A percentile compares a stretch with the other conserved stretches of the same genome.
phyloP scores from a whole-genome alignment of 2,329 filamentous ascomycete genomes.

The Tolypocladium tropicale region DNA sequence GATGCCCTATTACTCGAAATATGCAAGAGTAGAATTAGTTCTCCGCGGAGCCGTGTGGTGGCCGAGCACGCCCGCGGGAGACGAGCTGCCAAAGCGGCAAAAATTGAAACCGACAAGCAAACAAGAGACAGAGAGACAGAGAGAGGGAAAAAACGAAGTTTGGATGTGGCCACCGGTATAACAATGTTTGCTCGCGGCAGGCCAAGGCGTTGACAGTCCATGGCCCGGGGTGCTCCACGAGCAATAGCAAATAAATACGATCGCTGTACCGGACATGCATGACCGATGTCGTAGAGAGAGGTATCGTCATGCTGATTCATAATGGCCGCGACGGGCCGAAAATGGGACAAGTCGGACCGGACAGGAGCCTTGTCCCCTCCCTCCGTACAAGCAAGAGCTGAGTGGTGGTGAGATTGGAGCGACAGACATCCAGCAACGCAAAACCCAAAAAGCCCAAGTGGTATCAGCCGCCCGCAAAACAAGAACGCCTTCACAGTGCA shows the following conservation, averaged over 20 bases:
- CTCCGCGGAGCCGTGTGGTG: constrained; percentile 13
- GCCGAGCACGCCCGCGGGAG: constrained; percentile 6
- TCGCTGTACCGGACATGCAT: constrained; percentile 53
- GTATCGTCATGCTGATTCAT: constrained; percentile 50
- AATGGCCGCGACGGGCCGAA: constrained; percentile 20
- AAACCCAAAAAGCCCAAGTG: constrained; percentile 6
- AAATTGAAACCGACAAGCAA: neutral
- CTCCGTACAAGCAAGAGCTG: neutral
- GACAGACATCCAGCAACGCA: neutral
- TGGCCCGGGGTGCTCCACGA: constrained; percentile 3
- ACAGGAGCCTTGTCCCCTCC: neutral
- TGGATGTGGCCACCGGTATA: constrained; percentile 11
- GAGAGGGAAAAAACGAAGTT: constrained; percentile 17
- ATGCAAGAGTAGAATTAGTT: constrained; percentile 19
- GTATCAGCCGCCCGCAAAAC: constrained; percentile 9
- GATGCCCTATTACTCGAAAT: constrained; percentile 13
- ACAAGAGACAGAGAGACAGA: constrained; percentile 12
- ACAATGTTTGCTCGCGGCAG: neutral
- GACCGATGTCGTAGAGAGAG: constrained; percentile 39
- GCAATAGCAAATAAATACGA: constrained; percentile 27
- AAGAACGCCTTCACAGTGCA: constrained; percentile 8
- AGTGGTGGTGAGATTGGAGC: neutral
- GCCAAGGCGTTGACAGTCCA: neutral
- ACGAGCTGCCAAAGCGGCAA: neutral
- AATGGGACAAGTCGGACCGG: neutral